A percentile compares a stretch with the other conserved stretches of the same genome.
These are phyloP conservation scores for Canna indica DNA, from an alignment of 176 grass and related monocot genomes.

Conservation along the genomic window DNA sequence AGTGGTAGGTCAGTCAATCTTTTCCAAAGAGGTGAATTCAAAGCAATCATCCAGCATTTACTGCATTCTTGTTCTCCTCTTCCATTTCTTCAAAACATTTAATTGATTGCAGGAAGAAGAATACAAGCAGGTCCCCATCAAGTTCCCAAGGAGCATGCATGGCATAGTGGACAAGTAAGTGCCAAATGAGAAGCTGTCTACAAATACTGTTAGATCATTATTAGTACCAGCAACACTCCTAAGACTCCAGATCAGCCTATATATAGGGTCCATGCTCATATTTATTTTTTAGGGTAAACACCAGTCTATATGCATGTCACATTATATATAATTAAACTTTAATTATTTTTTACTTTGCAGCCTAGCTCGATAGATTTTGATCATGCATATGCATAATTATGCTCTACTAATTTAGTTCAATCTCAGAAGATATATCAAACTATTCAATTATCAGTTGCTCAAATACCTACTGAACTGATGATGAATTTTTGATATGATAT, in stretches of 20 bases:
- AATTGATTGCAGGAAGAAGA: not conserved
- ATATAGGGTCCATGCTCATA: not conserved
- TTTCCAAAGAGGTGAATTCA: constrained; percentile 4
- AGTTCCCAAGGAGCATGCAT: not conserved
- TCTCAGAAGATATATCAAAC: too few relatives aligned
- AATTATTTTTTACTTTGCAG: not conserved
- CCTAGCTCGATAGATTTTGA: constrained; percentile 10
- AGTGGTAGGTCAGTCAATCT: not conserved
- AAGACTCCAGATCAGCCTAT: constrained; percentile 2
- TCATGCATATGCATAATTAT: not conserved
- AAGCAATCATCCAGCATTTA: constrained; percentile 7
- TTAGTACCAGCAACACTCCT: not conserved
- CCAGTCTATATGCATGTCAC: too few relatives aligned
- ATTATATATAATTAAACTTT: not conserved
- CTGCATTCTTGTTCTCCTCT: not conserved
- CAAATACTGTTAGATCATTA: not conserved
- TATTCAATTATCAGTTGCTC: too few relatives aligned
- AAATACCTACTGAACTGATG: too few relatives aligned
- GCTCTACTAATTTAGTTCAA: too few relatives aligned
- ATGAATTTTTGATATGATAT: too few relatives aligned
- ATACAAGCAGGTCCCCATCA: not conserved
- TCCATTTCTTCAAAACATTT: not conserved
- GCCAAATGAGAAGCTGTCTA: not conserved
- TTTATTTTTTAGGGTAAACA: too few relatives aligned
- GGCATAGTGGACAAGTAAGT: not conserved